Percentiles rank a stretch among this genome's conserved stretches.
These are phyloP conservation scores for Phaeosphaeriaceae sp. DNA, from an alignment of 2,329 filamentous ascomycete species.

Conservation along the genomic window DNA sequence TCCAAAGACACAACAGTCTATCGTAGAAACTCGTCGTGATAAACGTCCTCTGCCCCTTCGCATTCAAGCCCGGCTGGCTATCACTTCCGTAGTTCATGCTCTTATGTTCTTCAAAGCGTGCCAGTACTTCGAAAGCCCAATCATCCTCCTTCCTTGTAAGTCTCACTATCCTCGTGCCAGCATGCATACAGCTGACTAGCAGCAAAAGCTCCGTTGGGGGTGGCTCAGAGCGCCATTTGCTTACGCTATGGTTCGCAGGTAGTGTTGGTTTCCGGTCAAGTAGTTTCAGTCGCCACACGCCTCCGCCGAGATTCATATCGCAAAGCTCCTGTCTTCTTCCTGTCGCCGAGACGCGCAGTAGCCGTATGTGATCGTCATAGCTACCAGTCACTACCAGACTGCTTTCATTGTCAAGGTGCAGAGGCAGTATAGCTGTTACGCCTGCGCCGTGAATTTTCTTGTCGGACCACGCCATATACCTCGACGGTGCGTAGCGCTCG, in stretches of 20 bases:
- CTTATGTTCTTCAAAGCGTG: slow-evolving; percentile 80
- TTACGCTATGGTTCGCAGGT: slow-evolving; percentile 16
- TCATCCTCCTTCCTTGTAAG: slow-evolving; percentile 44
- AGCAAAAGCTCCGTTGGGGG: slow-evolving; percentile 25
- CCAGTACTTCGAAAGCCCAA: slow-evolving; percentile 71
- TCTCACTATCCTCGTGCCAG: slow-evolving; percentile 72
- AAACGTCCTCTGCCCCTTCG: slow-evolving; percentile 50
- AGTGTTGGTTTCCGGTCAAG: slow-evolving; percentile 46
- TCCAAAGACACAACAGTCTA: slow-evolving; percentile 72
- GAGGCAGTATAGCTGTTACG: slow-evolving; percentile 83
- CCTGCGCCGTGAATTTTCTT: slow-evolving; percentile 76
- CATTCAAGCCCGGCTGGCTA: slow-evolving; percentile 56
- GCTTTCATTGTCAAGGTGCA: slow-evolving; percentile 58
- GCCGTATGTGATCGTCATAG: slow-evolving; percentile 84
- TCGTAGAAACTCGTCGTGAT: slow-evolving; percentile 83
- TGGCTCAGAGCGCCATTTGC: slow-evolving; percentile 22
- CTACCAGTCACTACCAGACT: slow-evolving; percentile 79
- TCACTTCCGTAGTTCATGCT: slow-evolving; percentile 97
- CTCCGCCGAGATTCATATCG: slow-evolving; percentile 73
- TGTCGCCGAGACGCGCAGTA: slow-evolving; percentile 59
- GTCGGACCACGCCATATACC: slow-evolving; percentile 53
- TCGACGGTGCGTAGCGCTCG: slow-evolving; percentile 12
- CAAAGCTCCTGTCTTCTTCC: slow-evolving; percentile 63
- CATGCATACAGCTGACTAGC: slow-evolving; percentile 93
- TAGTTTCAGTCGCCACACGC: slow-evolving; percentile 85